Evolutionary conservation across 495 filamentous ascomycete genomes (phyloP).

Genomic region (Articulospora tetracladia): DNA sequence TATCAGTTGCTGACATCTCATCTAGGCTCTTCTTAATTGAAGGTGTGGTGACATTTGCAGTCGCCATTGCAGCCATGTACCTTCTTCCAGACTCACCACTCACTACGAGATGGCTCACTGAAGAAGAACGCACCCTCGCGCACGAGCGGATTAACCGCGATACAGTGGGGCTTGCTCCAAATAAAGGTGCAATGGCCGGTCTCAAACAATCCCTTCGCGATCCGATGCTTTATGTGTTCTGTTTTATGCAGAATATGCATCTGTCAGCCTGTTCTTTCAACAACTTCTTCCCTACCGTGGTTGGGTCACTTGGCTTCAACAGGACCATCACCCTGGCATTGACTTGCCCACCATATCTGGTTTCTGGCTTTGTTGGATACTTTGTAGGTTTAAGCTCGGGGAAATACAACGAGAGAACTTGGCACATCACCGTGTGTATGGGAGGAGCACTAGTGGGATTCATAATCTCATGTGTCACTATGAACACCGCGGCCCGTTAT

Average conservation of each 20-base stretch:
- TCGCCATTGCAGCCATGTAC: slow-evolving; percentile 32
- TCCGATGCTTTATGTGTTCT: slow-evolving; percentile 6
- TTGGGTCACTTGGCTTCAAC: slow-evolving; percentile 12
- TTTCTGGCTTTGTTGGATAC: slow-evolving; percentile 30
- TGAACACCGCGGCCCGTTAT: slow-evolving; percentile 33
- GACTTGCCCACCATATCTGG: slow-evolving; percentile 25
- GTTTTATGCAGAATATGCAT: slow-evolving; percentile 17
- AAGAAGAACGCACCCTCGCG: slow-evolving; percentile 46
- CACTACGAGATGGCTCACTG: slow-evolving; percentile 47
- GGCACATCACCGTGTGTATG: slow-evolving; percentile 31
- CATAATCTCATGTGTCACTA: slow-evolving; percentile 28
- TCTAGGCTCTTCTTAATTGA: slow-evolving; percentile 26
- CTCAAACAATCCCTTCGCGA: slow-evolving; percentile 9
- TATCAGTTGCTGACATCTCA: neutral
- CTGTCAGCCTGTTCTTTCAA: slow-evolving; percentile 20
- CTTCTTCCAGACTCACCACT: slow-evolving; percentile 53
- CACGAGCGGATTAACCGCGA: slow-evolving; percentile 19
- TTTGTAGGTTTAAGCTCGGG: slow-evolving; percentile 29
- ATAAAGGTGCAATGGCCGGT: slow-evolving; percentile 1
- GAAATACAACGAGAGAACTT: slow-evolving; percentile 36
- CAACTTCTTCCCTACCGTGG: slow-evolving; percentile 13
- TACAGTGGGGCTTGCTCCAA: slow-evolving; percentile 12
- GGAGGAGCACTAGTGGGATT: slow-evolving; percentile 35
- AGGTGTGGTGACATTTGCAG: slow-evolving; percentile 33
- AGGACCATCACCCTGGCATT: slow-evolving; percentile 12